These are phyloP conservation scores for Rostrohypoxylon terebratum DNA, from an alignment of 495 filamentous ascomycete species.

Conservation along the genomic window DNA sequence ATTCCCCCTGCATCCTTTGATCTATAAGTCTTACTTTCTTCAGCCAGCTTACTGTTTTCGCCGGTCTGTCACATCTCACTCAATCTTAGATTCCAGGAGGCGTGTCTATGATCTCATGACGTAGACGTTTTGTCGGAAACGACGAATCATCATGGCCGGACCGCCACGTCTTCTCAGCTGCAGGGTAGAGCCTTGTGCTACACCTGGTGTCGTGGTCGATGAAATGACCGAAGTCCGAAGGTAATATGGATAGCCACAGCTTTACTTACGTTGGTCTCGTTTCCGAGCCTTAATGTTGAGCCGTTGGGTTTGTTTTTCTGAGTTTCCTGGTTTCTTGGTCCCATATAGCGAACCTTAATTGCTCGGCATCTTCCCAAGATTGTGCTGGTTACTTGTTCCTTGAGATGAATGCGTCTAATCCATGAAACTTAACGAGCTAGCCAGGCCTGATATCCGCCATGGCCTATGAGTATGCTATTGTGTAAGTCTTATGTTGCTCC, in stretches of 20 bases:
- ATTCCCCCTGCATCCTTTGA: not conserved
- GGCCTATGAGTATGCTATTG: conserved; percentile 75
- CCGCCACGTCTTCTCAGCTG: not conserved
- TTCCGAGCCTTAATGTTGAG: not conserved
- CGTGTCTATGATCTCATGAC: conserved; percentile 9
- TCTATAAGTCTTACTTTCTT: not conserved
- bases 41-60: no score
- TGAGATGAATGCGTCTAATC: conserved; percentile 15
- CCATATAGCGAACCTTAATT: conserved; percentile 35
- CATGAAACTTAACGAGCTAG: conserved; percentile 6
- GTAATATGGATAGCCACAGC: conserved; percentile 7
- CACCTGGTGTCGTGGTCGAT: not conserved
- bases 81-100: not conserved
- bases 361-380: not conserved
- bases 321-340: conserved; percentile 4
- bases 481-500: conserved; percentile 59
- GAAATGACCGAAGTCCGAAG: conserved; percentile 31
- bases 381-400: not conserved
- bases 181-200: not conserved
- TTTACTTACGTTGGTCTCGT: conserved; percentile 18
- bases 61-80: not conserved
- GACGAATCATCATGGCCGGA: conserved; percentile 4
- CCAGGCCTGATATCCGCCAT: conserved; percentile 51
- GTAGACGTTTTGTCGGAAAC: not conserved
- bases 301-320: not conserved